Evolutionary conservation across 2,329 filamentous ascomycete genomes (phyloP), one percentile per base, ranked within the genome.

Genomic region (Sporothrix variecibatus): DNA sequence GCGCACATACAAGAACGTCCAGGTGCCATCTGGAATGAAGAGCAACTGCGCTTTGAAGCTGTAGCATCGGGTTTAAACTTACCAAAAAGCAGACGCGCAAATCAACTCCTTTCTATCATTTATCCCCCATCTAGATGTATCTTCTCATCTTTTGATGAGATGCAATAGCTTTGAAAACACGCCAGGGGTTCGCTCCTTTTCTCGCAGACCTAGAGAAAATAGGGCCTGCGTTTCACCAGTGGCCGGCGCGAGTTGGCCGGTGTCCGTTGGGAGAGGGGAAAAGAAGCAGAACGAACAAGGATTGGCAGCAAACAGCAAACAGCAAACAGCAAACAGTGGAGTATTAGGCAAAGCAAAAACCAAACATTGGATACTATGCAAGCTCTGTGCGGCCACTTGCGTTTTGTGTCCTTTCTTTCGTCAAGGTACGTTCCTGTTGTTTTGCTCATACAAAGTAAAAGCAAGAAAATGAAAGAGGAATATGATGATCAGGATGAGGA

Each of bases 181-280:
- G 15, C 65, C 65, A 68, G 65, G 43, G 65, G 43, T 68, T n/a
- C 43, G 40, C 40, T 67, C 60, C 60, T 26, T 56, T 71, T 26
- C 8, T 26, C 40, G 20, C 23, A 34, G 26, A 40, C 64, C 43
- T 43, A 69, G 65, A 53, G 65, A 43, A 34, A 70, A 49, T 40
- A 62, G 56, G 56, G 20, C 70, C 28, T 64, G 26, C 43, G 58
- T 72, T 53, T 72, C 56, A 71, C 68, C 51, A 70, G 68, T 53
- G 46, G 46, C 67, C 46, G 43, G 46, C 15, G 43, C 38, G 38
- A 28, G 26, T n/a, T 15, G 64, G 64, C 40, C 40, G 31, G 20
- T 31, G 46, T 26, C 17, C 20, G 28, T 31, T 7, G 8, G 11
- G 43, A 69, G 26, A 28, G 28, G 26, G 43, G 43, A 12, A 3